These are phyloP conservation scores for Tylopilus plumbeoviolaceoides DNA, from an alignment of 768 basidiomycete genomes.

Conservation along the genomic window DNA sequence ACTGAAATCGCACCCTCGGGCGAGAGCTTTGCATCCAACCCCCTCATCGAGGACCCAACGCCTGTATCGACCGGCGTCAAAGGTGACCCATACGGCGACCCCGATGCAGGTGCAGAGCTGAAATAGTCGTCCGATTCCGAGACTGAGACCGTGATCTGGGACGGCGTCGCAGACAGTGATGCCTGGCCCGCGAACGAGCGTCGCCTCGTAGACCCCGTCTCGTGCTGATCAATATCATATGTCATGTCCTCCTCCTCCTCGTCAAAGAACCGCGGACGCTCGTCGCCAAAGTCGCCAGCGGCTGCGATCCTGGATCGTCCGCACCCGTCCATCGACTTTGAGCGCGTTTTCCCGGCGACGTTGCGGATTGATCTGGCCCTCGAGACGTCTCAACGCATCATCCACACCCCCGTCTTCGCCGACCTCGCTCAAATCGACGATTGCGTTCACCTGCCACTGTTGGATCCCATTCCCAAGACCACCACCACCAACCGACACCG, in stretches of 20 bases:
- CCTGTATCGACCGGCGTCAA: slow-evolving; percentile 14
- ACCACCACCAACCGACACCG: slow-evolving; percentile 36
- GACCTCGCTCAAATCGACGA: slow-evolving; percentile 74
- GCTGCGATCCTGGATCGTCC: slow-evolving; percentile 62
- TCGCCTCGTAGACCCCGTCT: slow-evolving; percentile 23
- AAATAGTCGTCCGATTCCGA: slow-evolving; percentile 25
- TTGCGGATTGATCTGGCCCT: no score
- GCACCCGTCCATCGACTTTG: slow-evolving; percentile 83
- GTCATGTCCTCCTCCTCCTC: no score
- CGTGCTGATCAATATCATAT: no score
- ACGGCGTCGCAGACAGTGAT: slow-evolving; percentile 17
- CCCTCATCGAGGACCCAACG: slow-evolving; percentile 29
- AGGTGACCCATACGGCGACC: slow-evolving; percentile 14
- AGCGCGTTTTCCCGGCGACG: slow-evolving; percentile 65
- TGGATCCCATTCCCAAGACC: no score
- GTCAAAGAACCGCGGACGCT: slow-evolving; percentile 53
- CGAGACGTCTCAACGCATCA: slow-evolving; percentile 72
- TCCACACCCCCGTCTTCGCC: slow-evolving; percentile 79
- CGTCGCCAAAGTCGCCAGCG: slow-evolving; percentile 61
- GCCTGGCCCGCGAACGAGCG: slow-evolving; percentile 3
- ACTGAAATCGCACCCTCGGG: slow-evolving; percentile 61
- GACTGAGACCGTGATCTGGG: slow-evolving; percentile 19
- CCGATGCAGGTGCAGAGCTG: slow-evolving; percentile 12
- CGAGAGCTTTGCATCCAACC: slow-evolving; percentile 44
- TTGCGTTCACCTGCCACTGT: slow-evolving; percentile 81